Percentiles rank a stretch among this genome's conserved stretches.
phyloP scores from a whole-genome alignment of 2,329 filamentous ascomycete species.

The Penicillium sp. region DNA sequence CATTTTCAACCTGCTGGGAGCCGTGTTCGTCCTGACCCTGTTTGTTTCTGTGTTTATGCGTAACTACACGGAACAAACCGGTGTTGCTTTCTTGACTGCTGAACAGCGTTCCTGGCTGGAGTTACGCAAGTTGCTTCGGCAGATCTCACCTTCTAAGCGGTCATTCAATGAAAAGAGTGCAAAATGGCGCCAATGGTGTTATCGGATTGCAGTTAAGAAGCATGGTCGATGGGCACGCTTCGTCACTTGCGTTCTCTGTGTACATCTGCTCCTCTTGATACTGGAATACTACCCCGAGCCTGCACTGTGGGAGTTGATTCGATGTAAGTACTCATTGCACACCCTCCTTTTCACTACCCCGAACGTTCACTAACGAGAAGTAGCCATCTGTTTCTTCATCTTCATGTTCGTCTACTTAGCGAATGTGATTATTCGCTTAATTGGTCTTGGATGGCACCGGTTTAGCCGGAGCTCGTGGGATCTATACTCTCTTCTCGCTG shows the following conservation, averaged over 20 bases:
- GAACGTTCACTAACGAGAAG: slow-evolving; percentile 24
- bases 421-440: slow-evolving; percentile 81
- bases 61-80: slow-evolving; percentile 98
- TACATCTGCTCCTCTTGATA: slow-evolving; percentile 82
- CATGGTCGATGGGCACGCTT: slow-evolving; percentile 86
- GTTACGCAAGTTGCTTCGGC: slow-evolving; percentile 83
- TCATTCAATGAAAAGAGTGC: slow-evolving; percentile 77
- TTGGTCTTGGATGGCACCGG: slow-evolving; percentile 87
- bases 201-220: slow-evolving; percentile 91
- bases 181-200: slow-evolving; percentile 90
- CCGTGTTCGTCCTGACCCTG: slow-evolving; percentile 93
- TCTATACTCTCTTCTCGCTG: slow-evolving; percentile 79
- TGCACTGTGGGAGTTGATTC: slow-evolving; percentile 67
- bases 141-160: slow-evolving; percentile 92
- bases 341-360: background rate
- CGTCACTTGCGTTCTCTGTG: slow-evolving; percentile 76
- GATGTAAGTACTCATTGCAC: slow-evolving; percentile 52
- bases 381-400: slow-evolving; percentile 74
- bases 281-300: slow-evolving; percentile 83
- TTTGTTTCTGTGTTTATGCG: slow-evolving; percentile 99
- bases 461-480: slow-evolving; percentile 97
- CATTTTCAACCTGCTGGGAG: slow-evolving; percentile 92
- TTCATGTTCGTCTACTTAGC: slow-evolving; percentile 81
- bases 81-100: slow-evolving; percentile 91
- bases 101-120: slow-evolving; percentile 98